Base-by-base conservation (phyloP, 176 grass and related monocot species). In the Guadua angustifolia region DNA sequence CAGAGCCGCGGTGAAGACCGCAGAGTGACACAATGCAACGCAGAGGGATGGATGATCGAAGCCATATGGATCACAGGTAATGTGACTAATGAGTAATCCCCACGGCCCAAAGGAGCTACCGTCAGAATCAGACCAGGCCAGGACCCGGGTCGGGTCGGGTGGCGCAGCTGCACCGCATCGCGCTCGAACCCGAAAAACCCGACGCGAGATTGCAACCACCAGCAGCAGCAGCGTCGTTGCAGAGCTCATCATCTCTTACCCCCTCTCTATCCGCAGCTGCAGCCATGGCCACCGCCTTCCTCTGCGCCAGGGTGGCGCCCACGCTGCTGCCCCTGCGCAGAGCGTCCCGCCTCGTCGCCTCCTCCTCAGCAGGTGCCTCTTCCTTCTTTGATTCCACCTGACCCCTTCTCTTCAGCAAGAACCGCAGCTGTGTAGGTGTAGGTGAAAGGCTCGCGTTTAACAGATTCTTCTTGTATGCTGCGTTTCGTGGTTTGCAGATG, bases 241-340 rank as follows among this genome's bases (percentile, higher is more conserved):
- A 3, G 13, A 40, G 32, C 32, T 17, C 42, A 2, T 66, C 66
- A 4, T 19, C 43, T 67, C 74, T 84, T 88, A 79, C 79, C 67
- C 67, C 67, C 82, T 73, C 82, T 59, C 51, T 12, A 0, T 4
- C 16, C 29, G 21, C 75, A 43, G 29, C 10, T 26, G 51, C 76
- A 65, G 46, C 78, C 66, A 86, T 82, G 88, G 67, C 88, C 42
- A 67, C 74, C 22, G 84, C 89, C 9, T 87, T 73, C 69, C 61
- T 29, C 61, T 22, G 72, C 65, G 32, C 74, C 84, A 67, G 87
- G 83, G 74, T 75, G 49, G 64, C 55, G 77, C 19, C 64, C 19
- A 39, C 33, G 47, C 36, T 65, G 13, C 59, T 49, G 26, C 39
- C 47, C 36, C 79, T 84, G 33, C 60, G 46, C 44, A 39, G 71